These are phyloP conservation scores for Cryphonectria parasitica DNA, from an alignment of 2,329 filamentous ascomycete genomes.

Conservation along the genomic window DNA sequence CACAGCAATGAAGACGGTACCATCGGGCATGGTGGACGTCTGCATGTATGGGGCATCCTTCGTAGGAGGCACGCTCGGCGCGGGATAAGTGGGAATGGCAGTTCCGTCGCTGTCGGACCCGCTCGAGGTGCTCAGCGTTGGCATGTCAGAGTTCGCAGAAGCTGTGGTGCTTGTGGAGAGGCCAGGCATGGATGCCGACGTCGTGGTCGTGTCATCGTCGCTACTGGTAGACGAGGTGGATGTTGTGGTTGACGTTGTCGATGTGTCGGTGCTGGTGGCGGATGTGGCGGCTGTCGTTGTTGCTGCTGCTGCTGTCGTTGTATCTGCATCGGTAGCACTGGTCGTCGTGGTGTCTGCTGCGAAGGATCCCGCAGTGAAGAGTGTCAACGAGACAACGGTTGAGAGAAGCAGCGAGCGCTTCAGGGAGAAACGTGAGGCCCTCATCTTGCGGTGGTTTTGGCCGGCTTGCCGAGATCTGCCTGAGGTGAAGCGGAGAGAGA, in stretches of 20 bases:
- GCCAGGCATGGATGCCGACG: conserved; percentile 16
- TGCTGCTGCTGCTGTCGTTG: conserved; percentile 24
- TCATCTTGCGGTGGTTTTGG: conserved; percentile 34
- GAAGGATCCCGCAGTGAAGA: conserved; percentile 35
- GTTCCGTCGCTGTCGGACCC: conserved; percentile 34
- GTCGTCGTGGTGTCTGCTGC: conserved; percentile 34
- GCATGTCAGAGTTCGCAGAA: conserved; percentile 21
- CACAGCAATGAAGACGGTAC: conserved; percentile 94
- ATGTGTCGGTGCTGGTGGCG: conserved; percentile 20
- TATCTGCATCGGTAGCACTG: conserved; percentile 22
- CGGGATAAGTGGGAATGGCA: conserved; percentile 63
- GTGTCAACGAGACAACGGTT: conserved; percentile 33
- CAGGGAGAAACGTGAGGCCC: conserved; percentile 36
- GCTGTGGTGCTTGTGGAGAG: conserved; percentile 13
- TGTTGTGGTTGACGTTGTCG: conserved; percentile 16
- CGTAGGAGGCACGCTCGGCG: conserved; percentile 80
- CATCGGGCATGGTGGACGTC: conserved; percentile 81
- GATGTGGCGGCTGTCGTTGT: conserved; percentile 21
- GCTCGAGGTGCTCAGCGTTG: conserved; percentile 32
- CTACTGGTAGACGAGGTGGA: conserved; percentile 14
- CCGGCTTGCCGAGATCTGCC: background rate
- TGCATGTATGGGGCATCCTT: conserved; percentile 90
- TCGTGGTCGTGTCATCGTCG: conserved; percentile 12
- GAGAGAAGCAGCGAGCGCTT: conserved; percentile 41
- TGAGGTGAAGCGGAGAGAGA: background rate